A percentile compares a stretch with the other conserved stretches of the same genome.
Conservation (phyloP, 2,329 filamentous ascomycete genomes). For the Alternaria novae-zelandiae region DNA sequence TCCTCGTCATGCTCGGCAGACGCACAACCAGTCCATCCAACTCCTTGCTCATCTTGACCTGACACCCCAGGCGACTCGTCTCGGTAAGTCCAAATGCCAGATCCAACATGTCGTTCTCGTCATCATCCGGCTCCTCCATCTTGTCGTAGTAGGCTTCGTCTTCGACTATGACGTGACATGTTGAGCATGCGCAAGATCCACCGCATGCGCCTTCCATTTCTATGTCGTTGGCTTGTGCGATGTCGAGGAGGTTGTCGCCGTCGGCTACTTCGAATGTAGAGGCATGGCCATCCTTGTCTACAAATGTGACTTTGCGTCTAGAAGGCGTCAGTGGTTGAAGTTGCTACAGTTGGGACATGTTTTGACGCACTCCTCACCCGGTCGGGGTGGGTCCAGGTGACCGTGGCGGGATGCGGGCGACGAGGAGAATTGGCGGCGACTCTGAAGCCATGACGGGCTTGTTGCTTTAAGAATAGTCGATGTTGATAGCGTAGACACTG, state of each 20-base stretch:
- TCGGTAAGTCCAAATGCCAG: constrained; percentile 89
- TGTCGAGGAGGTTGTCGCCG: constrained; percentile 93
- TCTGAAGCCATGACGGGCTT: constrained; percentile 3
- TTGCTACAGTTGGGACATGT: background rate
- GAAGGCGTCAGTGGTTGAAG: constrained; percentile 5
- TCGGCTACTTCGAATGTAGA: constrained; percentile 80
- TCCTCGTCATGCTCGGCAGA: constrained; percentile 91
- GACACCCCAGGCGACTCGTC: constrained; percentile 83
- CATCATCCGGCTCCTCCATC: constrained; percentile 63
- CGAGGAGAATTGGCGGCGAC: constrained; percentile 67
- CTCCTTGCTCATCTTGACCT: constrained; percentile 90
- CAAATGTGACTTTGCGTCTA: constrained; percentile 87
- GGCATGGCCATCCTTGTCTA: constrained; percentile 84
- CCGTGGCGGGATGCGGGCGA: constrained; percentile 70
- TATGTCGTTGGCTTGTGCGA: constrained; percentile 91
- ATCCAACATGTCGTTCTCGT: constrained; percentile 66
- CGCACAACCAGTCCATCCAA: constrained; percentile 85
- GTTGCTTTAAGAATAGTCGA: background rate
- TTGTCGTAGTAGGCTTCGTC: constrained; percentile 76
- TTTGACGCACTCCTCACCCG: constrained; percentile 82
- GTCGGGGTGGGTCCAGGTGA: constrained; percentile 81
- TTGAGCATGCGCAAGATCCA: constrained; percentile 90
- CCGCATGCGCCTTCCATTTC: constrained; percentile 99
- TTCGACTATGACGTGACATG: constrained; percentile 86
- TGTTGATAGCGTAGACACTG: background rate